Evolutionary conservation across 2,329 filamentous ascomycete genomes (phyloP), one percentile per base, ranked within the genome.

Genomic region (Sordariomycetes sp.): DNA sequence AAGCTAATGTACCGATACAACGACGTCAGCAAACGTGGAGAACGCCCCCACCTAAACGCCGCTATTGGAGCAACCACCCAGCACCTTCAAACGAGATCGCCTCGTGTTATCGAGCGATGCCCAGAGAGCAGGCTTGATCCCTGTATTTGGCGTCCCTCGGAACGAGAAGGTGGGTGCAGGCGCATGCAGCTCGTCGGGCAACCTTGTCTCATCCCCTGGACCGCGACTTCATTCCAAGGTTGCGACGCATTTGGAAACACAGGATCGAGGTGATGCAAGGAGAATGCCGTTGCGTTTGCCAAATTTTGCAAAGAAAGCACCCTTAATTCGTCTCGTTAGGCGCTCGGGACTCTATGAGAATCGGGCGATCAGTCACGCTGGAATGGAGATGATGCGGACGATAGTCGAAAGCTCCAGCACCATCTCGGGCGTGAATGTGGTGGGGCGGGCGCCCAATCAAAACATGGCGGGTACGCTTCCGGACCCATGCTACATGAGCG

Each of bases 161-260:
- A 56, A 56, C 54, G 54, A 42, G 54, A 56, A 56, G 54, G 34
- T 10, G 34, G n/a, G 39, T 56, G 54, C 54, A 56, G 54, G n/a
- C 20, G 13, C 42, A 35, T 56, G 54, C 54, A 56, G 54, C 54
- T 50, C 6, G 25, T 51, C 54, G 25, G 42, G 25, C 42, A 48
- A 56, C 54, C 45, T 50, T 50, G 45, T 50, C 42, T 12, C 25
- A 35, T 42, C 54, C 42, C 50, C 45, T 50, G 36, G 36, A 39
- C 3, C 17, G 45, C 45, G 22, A 50, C 45, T 20, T 12, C 45
- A 50, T 50, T 50, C 45, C 45, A 50, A 24, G 45, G 22, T 24
- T 50, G 45, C 45, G 45, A 50, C 22, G 39, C 39, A 45, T 17
- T 45, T 17, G 39, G 45, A 50, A 50, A n/a, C n/a, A 8, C n/a